phyloP scores from a whole-genome alignment of 495 filamentous ascomycete species.

The Hypoxylon fragiforme region DNA sequence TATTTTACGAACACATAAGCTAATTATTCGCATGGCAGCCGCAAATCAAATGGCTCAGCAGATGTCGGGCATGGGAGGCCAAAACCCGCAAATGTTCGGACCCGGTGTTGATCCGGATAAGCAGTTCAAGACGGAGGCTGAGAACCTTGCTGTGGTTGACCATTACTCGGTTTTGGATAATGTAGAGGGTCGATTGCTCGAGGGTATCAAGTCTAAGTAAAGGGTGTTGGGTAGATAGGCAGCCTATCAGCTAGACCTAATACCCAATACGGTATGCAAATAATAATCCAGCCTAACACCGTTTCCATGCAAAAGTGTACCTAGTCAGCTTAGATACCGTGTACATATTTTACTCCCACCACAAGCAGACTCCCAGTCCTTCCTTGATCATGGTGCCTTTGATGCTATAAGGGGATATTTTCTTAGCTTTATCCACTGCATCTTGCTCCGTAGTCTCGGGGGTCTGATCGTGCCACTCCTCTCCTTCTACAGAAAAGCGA shows the following conservation, averaged over 20 bases:
- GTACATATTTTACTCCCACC: slow-evolving; percentile 61
- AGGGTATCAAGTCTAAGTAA: slow-evolving; percentile 49
- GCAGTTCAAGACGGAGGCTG: slow-evolving; percentile 84
- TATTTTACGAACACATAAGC: slow-evolving; percentile 3
- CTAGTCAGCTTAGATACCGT: no score
- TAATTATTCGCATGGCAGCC: slow-evolving; percentile 59
- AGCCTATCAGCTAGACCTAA: slow-evolving; percentile 23
- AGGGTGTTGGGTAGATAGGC: slow-evolving; percentile 4
- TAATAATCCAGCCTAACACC: slow-evolving; percentile 11
- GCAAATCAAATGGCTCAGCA: slow-evolving; percentile 94
- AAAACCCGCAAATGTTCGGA: slow-evolving; percentile 72
- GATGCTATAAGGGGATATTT: slow-evolving; percentile 66
- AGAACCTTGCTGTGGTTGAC: slow-evolving; percentile 93
- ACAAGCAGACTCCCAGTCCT: slow-evolving; percentile 56
- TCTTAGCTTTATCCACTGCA: slow-evolving; percentile 50
- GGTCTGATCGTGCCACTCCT: slow-evolving; percentile 86
- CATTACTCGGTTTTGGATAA: slow-evolving; percentile 87
- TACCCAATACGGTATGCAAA: slow-evolving; percentile 13
- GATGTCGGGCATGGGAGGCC: slow-evolving; percentile 80
- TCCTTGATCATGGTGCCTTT: slow-evolving; percentile 61
- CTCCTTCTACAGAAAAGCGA: slow-evolving; percentile 77
- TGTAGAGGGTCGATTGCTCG: slow-evolving; percentile 80
- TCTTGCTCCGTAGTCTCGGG: slow-evolving; percentile 67
- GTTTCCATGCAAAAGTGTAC: no score
- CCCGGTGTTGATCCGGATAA: slow-evolving; percentile 96